Evolutionary conservation across 83 land plant genomes (phyloP).

Genomic region (Isoetes engelmannii): DNA sequence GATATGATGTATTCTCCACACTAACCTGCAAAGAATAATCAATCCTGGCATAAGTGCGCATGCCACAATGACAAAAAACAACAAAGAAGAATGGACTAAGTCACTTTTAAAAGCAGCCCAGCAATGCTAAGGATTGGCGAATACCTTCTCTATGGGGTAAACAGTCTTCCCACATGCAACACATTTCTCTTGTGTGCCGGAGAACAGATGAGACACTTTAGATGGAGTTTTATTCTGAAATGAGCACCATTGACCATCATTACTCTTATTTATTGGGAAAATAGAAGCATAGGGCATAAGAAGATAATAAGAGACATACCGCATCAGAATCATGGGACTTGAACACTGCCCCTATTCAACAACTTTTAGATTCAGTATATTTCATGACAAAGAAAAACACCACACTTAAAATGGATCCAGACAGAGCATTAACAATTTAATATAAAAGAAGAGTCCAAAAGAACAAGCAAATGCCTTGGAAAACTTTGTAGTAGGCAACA

Average conservation of each 20-base stretch:
- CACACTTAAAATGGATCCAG: too few relatives aligned
- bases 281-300: not conserved
- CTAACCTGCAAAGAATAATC: slow-evolving; percentile 30
- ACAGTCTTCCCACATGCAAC: slow-evolving; percentile 58
- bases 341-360: not conserved
- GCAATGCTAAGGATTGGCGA: not conserved
- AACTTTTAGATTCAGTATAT: too few relatives aligned
- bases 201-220: slow-evolving; percentile 49
- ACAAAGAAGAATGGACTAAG: not conserved
- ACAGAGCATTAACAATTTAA: slow-evolving; percentile 49
- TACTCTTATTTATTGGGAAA: not conserved
- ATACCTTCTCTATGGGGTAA: slow-evolving; percentile 70
- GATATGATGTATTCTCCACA: slow-evolving; percentile 36
- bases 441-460: slow-evolving; percentile 70
- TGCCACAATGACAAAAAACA: not conserved
- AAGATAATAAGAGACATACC: not conserved
- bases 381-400: slow-evolving; percentile 27
- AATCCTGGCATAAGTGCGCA: not conserved
- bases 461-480: slow-evolving; percentile 58
- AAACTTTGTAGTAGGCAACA: slow-evolving; percentile 48
- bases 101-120: not conserved
- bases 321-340: not conserved
- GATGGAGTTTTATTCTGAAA: slow-evolving; percentile 50
- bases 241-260: not conserved
- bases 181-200: slow-evolving; percentile 81